These are phyloP conservation scores for Cucurbitaria berberidis DNA, from an alignment of 2,329 filamentous ascomycete genomes.

Conservation along the genomic window DNA sequence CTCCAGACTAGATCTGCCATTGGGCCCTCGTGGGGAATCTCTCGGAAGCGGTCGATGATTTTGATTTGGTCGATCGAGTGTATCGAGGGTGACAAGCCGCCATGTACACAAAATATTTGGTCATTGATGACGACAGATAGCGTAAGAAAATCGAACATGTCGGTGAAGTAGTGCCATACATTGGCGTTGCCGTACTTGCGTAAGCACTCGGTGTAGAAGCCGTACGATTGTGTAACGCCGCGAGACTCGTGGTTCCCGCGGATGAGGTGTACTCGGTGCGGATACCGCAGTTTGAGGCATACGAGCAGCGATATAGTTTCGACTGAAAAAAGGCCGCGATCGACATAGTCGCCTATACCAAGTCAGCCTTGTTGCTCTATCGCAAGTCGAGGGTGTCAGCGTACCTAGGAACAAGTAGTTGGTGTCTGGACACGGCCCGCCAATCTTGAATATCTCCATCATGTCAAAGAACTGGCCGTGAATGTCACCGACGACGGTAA, in stretches of 20 bases:
- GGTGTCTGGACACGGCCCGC: slow-evolving; percentile 94
- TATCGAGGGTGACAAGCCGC: slow-evolving; percentile 74
- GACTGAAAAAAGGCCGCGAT: slow-evolving; percentile 97
- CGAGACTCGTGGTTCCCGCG: slow-evolving; percentile 97
- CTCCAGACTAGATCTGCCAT: slow-evolving; percentile 99
- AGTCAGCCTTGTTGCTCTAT: slow-evolving; percentile 16
- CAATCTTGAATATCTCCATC: slow-evolving; percentile 99
- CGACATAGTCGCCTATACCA: slow-evolving; percentile 88
- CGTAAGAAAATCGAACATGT: slow-evolving; percentile 99
- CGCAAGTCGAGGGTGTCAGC: slow-evolving; percentile 22
- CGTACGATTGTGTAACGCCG: slow-evolving; percentile 97
- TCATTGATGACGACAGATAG: slow-evolving; percentile 97
- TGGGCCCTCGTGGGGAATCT: slow-evolving; percentile 97
- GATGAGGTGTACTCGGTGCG: slow-evolving; percentile 92
- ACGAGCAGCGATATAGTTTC: slow-evolving; percentile 98
- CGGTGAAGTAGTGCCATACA: slow-evolving; percentile 99
- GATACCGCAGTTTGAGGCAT: slow-evolving; percentile 96
- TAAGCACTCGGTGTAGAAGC: slow-evolving; percentile 97
- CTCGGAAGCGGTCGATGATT: slow-evolving; percentile 97
- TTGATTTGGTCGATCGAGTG: slow-evolving; percentile 99
- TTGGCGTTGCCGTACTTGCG: slow-evolving; percentile 98
- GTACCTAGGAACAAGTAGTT: slow-evolving; percentile 96
- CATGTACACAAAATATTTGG: slow-evolving; percentile 98
- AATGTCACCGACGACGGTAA: slow-evolving; percentile 97
- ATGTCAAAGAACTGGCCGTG: slow-evolving; percentile 99